Evolutionary conservation across 139 green algal genomes (phyloP).

Genomic region (Chlorella sp.): DNA sequence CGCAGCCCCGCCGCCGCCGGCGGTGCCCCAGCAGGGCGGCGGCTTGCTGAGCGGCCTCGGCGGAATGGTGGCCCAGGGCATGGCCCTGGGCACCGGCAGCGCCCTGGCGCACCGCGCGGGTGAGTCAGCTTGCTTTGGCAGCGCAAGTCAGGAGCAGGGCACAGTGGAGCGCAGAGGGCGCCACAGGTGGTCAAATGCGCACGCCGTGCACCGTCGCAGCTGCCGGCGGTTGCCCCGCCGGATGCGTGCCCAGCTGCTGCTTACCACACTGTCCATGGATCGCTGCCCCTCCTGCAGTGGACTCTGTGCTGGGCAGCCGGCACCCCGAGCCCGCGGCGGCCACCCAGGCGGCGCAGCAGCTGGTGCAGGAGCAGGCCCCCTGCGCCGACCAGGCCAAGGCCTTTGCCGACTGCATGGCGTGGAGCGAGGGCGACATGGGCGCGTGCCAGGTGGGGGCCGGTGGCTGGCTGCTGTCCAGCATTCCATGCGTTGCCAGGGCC

Average conservation of each 20-base stretch:
- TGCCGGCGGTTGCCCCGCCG: neutral
- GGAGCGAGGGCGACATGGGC: slow-evolving; percentile 70
- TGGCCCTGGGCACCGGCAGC: slow-evolving; percentile 83
- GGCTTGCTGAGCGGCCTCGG: slow-evolving; percentile 84
- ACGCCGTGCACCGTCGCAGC: no score
- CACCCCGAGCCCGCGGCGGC: slow-evolving; percentile 59
- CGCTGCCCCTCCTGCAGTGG: slow-evolving; percentile 46
- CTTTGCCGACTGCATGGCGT: slow-evolving; percentile 90
- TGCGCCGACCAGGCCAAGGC: slow-evolving; percentile 67
- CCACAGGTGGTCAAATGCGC: no score
- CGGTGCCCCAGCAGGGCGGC: slow-evolving; percentile 56
- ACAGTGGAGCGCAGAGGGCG: no score
- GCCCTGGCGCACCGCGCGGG: slow-evolving; percentile 83
- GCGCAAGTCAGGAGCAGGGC: no score
- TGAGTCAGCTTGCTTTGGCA: neutral
- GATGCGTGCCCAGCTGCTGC: neutral
- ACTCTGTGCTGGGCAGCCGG: slow-evolving; percentile 69
- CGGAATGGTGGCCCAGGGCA: slow-evolving; percentile 76
- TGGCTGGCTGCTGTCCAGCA: no score
- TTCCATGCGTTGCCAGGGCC: no score
- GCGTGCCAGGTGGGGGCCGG: slow-evolving; percentile 6
- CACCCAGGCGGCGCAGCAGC: slow-evolving; percentile 11
- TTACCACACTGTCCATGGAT: neutral
- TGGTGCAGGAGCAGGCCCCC: slow-evolving; percentile 33
- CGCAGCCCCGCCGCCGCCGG: slow-evolving; percentile 49